Base-by-base conservation (phyloP, 2,329 filamentous ascomycete species). In the Microcyclosporella mali region DNA sequence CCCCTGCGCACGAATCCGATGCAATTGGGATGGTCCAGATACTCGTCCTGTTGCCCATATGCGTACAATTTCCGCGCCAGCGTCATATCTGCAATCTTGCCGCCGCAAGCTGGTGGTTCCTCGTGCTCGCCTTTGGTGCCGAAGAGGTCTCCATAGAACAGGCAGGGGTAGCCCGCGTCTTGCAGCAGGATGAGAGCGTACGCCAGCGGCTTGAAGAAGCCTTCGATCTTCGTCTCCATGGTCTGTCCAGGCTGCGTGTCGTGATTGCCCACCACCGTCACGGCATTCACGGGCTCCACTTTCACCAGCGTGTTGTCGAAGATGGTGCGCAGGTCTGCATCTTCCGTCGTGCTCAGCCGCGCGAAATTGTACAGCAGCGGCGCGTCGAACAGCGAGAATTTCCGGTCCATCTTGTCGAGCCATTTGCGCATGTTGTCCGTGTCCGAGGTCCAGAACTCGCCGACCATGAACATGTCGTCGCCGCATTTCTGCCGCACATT, bases 141-240 rank as follows among this genome's bases (percentile, higher is more conserved):
- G 60, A 82, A 84, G 1, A 85, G 62, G 54, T 85, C 81, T 21
- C 81, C 80, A 53, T 79, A 85, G 60, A 85, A 85, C 31, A 84
- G 65, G 52, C 78, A 84, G 0, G 82, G 82, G 30, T 79, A 74
- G 14, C 80, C 81, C 19, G 75, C 66, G 37, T 71, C 65, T 16
- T 79, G 75, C 18, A 86, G 76, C 2, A 87, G 74, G 44, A 86
- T 85, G 16, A 86, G 68, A 1, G 81, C 67, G 60, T 87, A 85
- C 2, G 82, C 83, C 12, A 86, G 70, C 0, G 82, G 77, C 60
- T 85, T 85, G 70, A 87, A 86, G 68, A 77, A 82, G 27, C 72
- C 71, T 47, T 79, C 74, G 17, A 87, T 75, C 1, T 74, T 74
- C 0, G 78, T 77, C 53, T 77, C 78, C 36, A 82, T 68, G 1